Base-by-base conservation (phyloP, 768 basidiomycete genomes). In the Suillus occidentalis region DNA sequence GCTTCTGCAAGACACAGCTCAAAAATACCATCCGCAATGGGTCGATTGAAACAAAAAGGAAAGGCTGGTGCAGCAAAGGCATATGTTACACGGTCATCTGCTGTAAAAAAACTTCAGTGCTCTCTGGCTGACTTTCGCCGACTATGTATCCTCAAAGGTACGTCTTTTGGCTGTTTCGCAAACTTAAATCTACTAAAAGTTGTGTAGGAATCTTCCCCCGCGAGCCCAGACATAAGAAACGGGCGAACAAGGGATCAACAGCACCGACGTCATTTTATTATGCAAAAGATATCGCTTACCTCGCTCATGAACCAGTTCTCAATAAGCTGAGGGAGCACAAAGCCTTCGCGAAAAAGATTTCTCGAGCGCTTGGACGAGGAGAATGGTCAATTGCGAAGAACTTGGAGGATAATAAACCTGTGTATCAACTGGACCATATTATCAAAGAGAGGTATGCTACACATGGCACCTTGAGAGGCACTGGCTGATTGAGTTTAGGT, bases 201-300 rank as follows among this genome's bases (percentile, higher is more conserved):
- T 47, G 60, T 57, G 25, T 64, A 98, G 96, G 97, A 14, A 97
- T 99, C 72, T 98, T 97, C 76, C 97, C 97, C 68, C 92, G 97
- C 62, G 97, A 99, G 76, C 97, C 97, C 31, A 87, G 88, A 55
- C 89, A 87, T 78, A 88, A 87, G 71, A 99, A 98, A 76, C 87
- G 88, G 67, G 97, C 97, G 43, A 99, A 99, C 81, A 99, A 97
- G 76, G 97, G 97, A 1, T 97, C 94, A 4, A 95, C 95, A 61
- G 96, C 94, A 0, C 95, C 96, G 5, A 95, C 97, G 1, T 94
- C 95, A 3, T 99, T 99, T 80, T 99, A 99, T 80, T 98, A 99
- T 76, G 83, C 93, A 34, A 99, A 99, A 80, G 97, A 99, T 74
- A 97, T 99, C 68, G 92, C 93, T 63, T 99, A 97, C 78, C 87